Evolutionary conservation across 225 moss, liverwort and hornwort species (phyloP), one percentile per base, ranked within the genome.

Genomic region (Straminergon stramineum): DNA sequence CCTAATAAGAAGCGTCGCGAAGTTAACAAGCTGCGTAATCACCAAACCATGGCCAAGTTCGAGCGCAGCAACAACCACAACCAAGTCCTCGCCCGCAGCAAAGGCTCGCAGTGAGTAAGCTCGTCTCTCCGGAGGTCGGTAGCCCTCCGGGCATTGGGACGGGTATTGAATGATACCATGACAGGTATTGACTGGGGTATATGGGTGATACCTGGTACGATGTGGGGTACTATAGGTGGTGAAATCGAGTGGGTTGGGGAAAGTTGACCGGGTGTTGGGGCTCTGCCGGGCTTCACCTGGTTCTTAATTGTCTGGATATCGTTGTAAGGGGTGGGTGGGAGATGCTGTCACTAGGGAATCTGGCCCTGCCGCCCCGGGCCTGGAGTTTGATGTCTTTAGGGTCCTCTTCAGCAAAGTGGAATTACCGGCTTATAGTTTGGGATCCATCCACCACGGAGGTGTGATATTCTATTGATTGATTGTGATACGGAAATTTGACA

Each of bases 191-290:
- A 2, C 10, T 1, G 2, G 15, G 67, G 77, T 85, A 85, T 52
- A 20, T 0, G 0, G 24, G 63, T 12, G 41, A 65, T 62, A 75
- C 74, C n/a, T 27, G 11, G 83, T 13, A 4, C 0, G 23, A 22
- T 34, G 7, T 2, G 28, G 5, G 61, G 28, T 4, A 6, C 27
- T 61, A 39, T 7, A 41, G 55, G 24, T 67, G 53, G 62, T 28
- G 85, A 27, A 27, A 39, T n/a, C 58, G 79, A 58, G 4, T 27
- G 17, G 79, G 57, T 23, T n/a, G 2, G 67, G 13, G 37, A 24
- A 64, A 65, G 88, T 91, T 89, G 88, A 91, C 91, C 88, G 88
- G 88, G 75, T 73, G 37, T 60, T 48, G 48, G 5, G 8, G 37
- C 1, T 7, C 6, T 2, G 12, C 88, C 60, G 88, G 88, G 28